A percentile compares a stretch with the other conserved stretches of the same genome.
phyloP scores from a whole-genome alignment of 2,329 filamentous ascomycete species.

The Alternaria angustiovoidea region DNA sequence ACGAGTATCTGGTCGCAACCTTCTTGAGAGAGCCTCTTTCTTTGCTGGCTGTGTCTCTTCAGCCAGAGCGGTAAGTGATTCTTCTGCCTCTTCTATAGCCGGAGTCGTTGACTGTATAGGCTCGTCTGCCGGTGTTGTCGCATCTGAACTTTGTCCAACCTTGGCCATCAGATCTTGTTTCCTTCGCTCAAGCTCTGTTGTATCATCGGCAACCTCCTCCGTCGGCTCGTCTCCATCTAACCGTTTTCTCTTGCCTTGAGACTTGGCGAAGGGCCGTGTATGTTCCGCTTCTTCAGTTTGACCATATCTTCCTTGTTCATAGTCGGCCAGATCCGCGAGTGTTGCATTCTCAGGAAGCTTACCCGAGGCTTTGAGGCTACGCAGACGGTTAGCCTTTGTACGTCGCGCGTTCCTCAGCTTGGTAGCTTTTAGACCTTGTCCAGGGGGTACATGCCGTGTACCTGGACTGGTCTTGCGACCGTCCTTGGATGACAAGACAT shows the following conservation, averaged over 20 bases:
- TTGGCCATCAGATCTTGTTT: conserved; percentile 36
- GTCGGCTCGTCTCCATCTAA: conserved; percentile 30
- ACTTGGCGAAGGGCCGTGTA: conserved; percentile 15
- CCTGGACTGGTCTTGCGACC: conserved; percentile 8
- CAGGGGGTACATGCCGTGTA: conserved; percentile 51
- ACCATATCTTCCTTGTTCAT: conserved; percentile 48
- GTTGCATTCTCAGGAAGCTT: conserved; percentile 61
- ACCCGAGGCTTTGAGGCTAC: conserved; percentile 62
- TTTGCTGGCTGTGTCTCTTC: conserved; percentile 9
- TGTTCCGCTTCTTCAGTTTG: not conserved
- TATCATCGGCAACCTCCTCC: conserved; percentile 12
- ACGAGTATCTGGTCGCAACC: conserved; percentile 36
- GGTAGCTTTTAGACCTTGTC: conserved; percentile 60
- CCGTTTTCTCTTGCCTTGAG: conserved; percentile 35
- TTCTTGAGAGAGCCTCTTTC: conserved; percentile 25
- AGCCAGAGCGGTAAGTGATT: not conserved
- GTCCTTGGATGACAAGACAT: conserved; percentile 34
- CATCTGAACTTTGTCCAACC: conserved; percentile 14
- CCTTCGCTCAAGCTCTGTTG: conserved; percentile 29
- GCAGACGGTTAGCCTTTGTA: conserved; percentile 59
- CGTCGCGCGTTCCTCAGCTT: conserved; percentile 64
- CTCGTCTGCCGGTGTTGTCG: conserved; percentile 5
- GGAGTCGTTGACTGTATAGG: not conserved
- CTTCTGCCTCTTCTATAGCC: not conserved
- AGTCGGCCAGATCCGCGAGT: conserved; percentile 59